A percentile compares a stretch with the other conserved stretches of the same genome.
Evolutionary conservation across 345 rosid genomes (phyloP).

Genomic region (Microthlaspi erraticum): DNA sequence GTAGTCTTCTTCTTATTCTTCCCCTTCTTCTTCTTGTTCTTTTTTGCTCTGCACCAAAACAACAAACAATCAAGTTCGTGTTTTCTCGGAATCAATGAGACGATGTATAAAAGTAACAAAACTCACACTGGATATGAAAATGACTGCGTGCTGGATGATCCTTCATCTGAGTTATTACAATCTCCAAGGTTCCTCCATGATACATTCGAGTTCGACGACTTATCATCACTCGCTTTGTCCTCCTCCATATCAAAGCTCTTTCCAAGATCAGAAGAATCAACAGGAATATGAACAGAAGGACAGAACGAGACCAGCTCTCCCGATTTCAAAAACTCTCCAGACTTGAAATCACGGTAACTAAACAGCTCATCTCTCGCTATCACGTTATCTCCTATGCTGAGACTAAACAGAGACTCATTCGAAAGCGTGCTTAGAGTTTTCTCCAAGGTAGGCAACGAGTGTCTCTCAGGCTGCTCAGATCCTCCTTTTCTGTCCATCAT

Average conservation of each 20-base stretch:
- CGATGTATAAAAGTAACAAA: slow-evolving; percentile 20
- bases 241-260: slow-evolving; percentile 42
- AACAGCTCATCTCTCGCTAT: slow-evolving; percentile 45
- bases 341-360: slow-evolving; percentile 43
- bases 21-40: slow-evolving; percentile 31
- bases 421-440: slow-evolving; percentile 43
- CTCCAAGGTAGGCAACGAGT: slow-evolving; percentile 35
- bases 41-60: slow-evolving; percentile 33
- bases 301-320: slow-evolving; percentile 41
- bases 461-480: slow-evolving; percentile 24
- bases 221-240: slow-evolving; percentile 35
- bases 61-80: slow-evolving; percentile 18
- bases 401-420: slow-evolving; percentile 54
- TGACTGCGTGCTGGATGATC: slow-evolving; percentile 31
- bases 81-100: not conserved
- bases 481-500: slow-evolving; percentile 69
- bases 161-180: slow-evolving; percentile 37
- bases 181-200: slow-evolving; percentile 44
- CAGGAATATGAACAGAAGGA: slow-evolving; percentile 28
- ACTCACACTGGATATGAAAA: slow-evolving; percentile 41
- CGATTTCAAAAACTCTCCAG: slow-evolving; percentile 35
- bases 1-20: slow-evolving; percentile 29
- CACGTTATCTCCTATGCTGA: slow-evolving; percentile 43
- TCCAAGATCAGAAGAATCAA: slow-evolving; percentile 37
- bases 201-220: slow-evolving; percentile 27